These are phyloP conservation scores for Kockiozyma suomiensis DNA, from an alignment of 805 yeast genomes.

Conservation along the genomic window DNA sequence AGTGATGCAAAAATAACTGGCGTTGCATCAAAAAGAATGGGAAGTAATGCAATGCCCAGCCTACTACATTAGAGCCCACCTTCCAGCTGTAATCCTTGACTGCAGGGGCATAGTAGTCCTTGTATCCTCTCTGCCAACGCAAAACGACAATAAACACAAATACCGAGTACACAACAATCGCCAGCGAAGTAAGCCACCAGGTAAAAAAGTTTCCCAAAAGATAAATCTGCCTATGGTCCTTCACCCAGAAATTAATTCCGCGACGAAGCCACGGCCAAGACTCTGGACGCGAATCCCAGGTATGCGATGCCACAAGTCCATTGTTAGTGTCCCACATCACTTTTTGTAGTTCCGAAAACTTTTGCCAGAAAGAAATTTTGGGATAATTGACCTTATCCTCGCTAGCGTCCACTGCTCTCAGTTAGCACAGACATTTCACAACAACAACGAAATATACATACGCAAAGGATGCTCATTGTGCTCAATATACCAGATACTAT, in stretches of 20 bases:
- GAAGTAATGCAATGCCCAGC: conserved; percentile 86
- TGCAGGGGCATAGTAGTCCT: conserved; percentile 39
- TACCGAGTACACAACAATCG: conserved; percentile 39
- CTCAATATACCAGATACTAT: conserved; percentile 77
- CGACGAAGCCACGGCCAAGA: conserved; percentile 64
- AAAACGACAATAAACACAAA: conserved; percentile 41
- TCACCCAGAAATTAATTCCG: conserved; percentile 63
- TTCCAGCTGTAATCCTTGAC: conserved; percentile 42
- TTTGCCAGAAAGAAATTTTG: conserved; percentile 50
- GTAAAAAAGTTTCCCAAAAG: conserved; percentile 65
- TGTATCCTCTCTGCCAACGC: conserved; percentile 47
- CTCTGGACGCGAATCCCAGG: conserved; percentile 56
- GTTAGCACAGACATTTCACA: conserved; percentile 30
- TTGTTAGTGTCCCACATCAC: conserved; percentile 57
- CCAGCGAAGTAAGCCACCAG: conserved; percentile 52
- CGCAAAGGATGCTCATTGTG: conserved; percentile 58
- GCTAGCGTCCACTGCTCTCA: conserved; percentile 37
- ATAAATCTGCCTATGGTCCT: conserved; percentile 53
- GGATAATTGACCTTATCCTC: conserved; percentile 44
- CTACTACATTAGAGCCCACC: conserved; percentile 53
- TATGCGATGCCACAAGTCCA: conserved; percentile 53
- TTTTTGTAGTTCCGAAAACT: conserved; percentile 58
- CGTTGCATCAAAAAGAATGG: conserved; percentile 92
- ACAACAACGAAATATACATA: neutral
- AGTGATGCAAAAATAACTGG: conserved; percentile 92